A percentile compares a stretch with the other conserved stretches of the same genome.
Conservation (phyloP, 2,329 filamentous ascomycete genomes). For the Neofusicoccum umdonicola region DNA sequence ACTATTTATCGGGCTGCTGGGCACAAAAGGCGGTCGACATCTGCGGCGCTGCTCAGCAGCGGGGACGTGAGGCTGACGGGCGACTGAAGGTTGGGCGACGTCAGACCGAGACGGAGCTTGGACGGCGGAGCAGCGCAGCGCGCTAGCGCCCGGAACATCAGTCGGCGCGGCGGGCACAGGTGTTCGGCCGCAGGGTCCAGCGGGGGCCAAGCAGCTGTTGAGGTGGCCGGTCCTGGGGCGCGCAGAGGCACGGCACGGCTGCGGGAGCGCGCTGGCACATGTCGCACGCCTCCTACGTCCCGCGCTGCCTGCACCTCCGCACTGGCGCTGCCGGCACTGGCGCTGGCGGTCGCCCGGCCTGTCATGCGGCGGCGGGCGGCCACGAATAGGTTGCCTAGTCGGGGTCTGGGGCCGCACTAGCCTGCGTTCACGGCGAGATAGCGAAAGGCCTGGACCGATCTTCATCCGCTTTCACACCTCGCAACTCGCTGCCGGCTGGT, state of each 20-base stretch:
- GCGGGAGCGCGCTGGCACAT: no score
- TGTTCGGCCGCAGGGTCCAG: neutral
- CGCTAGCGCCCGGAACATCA: neutral
- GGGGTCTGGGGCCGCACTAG: neutral
- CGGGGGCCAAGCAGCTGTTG: neutral
- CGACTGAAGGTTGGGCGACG: neutral
- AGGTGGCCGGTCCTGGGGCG: neutral
- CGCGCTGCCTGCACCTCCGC: no score
- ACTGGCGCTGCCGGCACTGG: no score
- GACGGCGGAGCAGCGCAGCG: neutral
- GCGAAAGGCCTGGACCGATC: slow-evolving; percentile 2
- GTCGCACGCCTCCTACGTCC: no score
- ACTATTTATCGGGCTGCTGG: neutral
- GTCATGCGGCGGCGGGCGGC: neutral
- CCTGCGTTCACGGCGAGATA: neutral
- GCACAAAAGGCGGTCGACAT: slow-evolving; percentile 11
- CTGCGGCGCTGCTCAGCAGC: neutral
- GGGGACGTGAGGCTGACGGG: neutral
- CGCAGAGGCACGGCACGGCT: neutral
- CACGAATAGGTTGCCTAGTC: neutral
- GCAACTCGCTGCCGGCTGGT: neutral
- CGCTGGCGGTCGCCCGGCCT: no score
- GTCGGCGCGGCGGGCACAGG: neutral
- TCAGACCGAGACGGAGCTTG: neutral
- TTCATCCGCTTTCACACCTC: neutral